phyloP scores from a whole-genome alignment of 1,284 basidiomycete genomes.

The Tilletiaria anomala region DNA sequence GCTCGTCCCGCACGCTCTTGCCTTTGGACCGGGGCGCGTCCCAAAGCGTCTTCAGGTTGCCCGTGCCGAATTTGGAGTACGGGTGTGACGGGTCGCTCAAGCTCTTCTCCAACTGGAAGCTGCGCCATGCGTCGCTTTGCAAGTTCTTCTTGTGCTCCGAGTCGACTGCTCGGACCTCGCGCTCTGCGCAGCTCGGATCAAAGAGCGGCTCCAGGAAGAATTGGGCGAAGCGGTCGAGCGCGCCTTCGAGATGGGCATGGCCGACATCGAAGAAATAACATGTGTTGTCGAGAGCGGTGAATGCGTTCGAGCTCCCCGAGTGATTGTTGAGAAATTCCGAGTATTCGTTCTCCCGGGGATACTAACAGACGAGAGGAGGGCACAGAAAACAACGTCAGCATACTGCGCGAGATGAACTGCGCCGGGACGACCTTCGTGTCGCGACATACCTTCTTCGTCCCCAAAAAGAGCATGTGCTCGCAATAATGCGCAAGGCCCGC shows the following conservation, averaged over 20 bases:
- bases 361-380: no score
- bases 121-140: slow-evolving; percentile 88
- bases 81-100: slow-evolving; percentile 61
- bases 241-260: slow-evolving; percentile 66
- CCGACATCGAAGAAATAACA: slow-evolving; percentile 85
- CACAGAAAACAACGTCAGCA: no score
- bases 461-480: slow-evolving; percentile 93
- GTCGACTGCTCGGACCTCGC: slow-evolving; percentile 92
- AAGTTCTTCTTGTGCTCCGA: slow-evolving; percentile 98
- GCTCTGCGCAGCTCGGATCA: slow-evolving; percentile 70
- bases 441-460: slow-evolving; percentile 42
- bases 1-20: slow-evolving; percentile 70
- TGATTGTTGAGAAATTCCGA: slow-evolving; percentile 70
- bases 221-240: slow-evolving; percentile 76
- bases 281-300: slow-evolving; percentile 81
- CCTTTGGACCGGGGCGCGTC: slow-evolving; percentile 49
- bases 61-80: slow-evolving; percentile 89
- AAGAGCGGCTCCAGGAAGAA: slow-evolving; percentile 94
- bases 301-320: slow-evolving; percentile 84
- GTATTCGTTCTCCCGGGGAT: slow-evolving; percentile 36
- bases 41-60: slow-evolving; percentile 70
- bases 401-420: background rate
- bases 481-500: slow-evolving; percentile 74
- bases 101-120: slow-evolving; percentile 88
- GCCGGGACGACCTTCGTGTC: slow-evolving; percentile 1